Conservation (phyloP, 1,284 basidiomycete species). For the Anthracocystis setariae region DNA sequence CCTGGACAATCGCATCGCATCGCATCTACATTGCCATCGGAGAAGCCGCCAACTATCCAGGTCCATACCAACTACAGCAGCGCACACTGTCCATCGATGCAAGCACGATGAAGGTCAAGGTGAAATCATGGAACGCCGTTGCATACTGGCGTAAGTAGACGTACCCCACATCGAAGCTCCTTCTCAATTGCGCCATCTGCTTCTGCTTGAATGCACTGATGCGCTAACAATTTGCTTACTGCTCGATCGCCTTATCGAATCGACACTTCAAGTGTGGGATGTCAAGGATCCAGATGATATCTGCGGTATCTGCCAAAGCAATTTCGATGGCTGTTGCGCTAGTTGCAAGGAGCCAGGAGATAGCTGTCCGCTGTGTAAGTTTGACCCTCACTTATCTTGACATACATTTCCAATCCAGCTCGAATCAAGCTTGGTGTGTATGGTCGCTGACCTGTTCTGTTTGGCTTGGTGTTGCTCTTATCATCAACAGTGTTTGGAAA, state of each 20-base stretch:
- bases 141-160: conserved; percentile 65
- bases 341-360: conserved; percentile 65
- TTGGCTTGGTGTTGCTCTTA: neutral
- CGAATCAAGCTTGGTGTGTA: no score
- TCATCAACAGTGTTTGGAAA: conserved; percentile 58
- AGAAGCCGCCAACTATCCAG: no score
- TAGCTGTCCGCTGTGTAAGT: conserved; percentile 58
- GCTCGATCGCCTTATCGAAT: neutral
- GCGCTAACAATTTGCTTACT: no score
- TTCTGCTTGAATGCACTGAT: no score
- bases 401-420: no score
- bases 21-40: neutral
- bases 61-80: neutral
- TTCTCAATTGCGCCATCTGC: neutral
- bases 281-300: conserved; percentile 66
- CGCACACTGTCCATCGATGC: conserved; percentile 9
- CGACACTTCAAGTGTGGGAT: conserved; percentile 60
- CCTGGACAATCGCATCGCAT: conserved; percentile 1
- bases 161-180: neutral
- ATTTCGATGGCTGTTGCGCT: conserved; percentile 66
- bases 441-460: neutral
- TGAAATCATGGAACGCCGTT: conserved; percentile 63
- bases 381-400: no score
- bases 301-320: conserved; percentile 67
- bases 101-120: conserved; percentile 63